A percentile compares a stretch with the other conserved stretches of the same genome.
Conservation (phyloP, 805 yeast species). For the Candida chilensis region DNA sequence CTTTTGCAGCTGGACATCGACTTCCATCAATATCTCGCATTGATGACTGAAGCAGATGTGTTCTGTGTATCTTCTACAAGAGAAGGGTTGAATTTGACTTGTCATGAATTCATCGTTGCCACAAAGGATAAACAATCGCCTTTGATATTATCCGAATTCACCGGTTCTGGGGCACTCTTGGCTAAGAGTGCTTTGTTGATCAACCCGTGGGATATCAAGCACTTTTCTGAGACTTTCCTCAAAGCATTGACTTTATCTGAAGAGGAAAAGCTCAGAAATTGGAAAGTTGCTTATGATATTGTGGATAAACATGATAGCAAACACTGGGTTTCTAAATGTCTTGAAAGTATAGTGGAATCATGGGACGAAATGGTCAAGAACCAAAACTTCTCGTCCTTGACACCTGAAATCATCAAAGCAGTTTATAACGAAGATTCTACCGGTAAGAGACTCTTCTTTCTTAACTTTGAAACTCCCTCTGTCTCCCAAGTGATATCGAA, state of each 20-base stretch:
- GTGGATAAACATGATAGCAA: constrained; percentile 63
- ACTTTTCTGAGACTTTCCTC: constrained; percentile 55
- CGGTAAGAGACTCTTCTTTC: constrained; percentile 37
- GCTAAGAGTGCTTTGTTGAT: constrained; percentile 63
- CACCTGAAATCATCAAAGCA: constrained; percentile 18
- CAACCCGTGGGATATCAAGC: constrained; percentile 84
- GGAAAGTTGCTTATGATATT: constrained; percentile 52
- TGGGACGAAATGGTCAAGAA: constrained; percentile 29
- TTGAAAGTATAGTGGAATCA: constrained; percentile 37
- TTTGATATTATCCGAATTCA: constrained; percentile 80
- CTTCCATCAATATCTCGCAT: constrained; percentile 82
- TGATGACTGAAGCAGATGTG: constrained; percentile 76
- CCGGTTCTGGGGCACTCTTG: constrained; percentile 84
- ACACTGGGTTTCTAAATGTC: constrained; percentile 59
- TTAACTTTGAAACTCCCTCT: constrained; percentile 40
- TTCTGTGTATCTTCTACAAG: constrained; percentile 88
- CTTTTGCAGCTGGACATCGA: constrained; percentile 82
- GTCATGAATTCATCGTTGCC: constrained; percentile 87
- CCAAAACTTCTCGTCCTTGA: constrained; percentile 18
- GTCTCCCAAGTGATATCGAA: constrained; percentile 11
- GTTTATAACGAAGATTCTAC: constrained; percentile 13
- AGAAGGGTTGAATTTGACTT: constrained; percentile 95
- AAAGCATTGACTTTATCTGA: constrained; percentile 55
- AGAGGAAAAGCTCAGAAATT: constrained; percentile 49
- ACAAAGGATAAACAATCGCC: constrained; percentile 69